These are phyloP conservation scores for Plasmodium fragile DNA, from an alignment of 169 alveolate genomes.

Conservation along the genomic window DNA sequence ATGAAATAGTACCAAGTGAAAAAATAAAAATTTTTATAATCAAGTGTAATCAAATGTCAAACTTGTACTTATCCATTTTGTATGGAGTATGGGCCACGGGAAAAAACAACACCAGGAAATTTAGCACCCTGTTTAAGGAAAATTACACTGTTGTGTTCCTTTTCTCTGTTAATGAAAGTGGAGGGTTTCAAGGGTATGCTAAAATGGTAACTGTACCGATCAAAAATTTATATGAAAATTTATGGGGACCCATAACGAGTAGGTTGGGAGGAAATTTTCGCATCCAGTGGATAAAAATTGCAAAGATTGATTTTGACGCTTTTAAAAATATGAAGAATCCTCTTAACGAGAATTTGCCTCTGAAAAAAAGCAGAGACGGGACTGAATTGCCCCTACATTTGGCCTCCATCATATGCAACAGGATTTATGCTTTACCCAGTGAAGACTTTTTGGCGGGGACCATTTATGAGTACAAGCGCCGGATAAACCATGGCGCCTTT, in stretches of 20 bases:
- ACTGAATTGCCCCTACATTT: conserved; percentile 85
- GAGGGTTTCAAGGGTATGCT: conserved; percentile 90
- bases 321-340: conserved; percentile 83
- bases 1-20: background rate
- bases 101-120: conserved; percentile 78
- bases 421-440: conserved; percentile 39
- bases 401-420: conserved; percentile 81
- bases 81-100: conserved; percentile 90
- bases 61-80: conserved; percentile 82
- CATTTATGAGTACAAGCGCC: conserved; percentile 65
- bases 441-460: conserved; percentile 72
- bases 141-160: conserved; percentile 84
- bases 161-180: conserved; percentile 88
- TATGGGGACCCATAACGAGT: conserved; percentile 86
- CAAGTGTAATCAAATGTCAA: conserved; percentile 84
- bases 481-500: conserved; percentile 46
- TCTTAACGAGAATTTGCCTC: conserved; percentile 85
- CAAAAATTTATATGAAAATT: conserved; percentile 78
- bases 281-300: conserved; percentile 88
- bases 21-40: conserved; percentile 82
- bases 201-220: conserved; percentile 85
- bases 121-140: conserved; percentile 77
- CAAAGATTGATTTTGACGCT: conserved; percentile 84
- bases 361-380: conserved; percentile 88
- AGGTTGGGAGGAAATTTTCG: conserved; percentile 88